phyloP scores from a whole-genome alignment of 495 filamentous ascomycete species.

The Penicillium roqueforti region DNA sequence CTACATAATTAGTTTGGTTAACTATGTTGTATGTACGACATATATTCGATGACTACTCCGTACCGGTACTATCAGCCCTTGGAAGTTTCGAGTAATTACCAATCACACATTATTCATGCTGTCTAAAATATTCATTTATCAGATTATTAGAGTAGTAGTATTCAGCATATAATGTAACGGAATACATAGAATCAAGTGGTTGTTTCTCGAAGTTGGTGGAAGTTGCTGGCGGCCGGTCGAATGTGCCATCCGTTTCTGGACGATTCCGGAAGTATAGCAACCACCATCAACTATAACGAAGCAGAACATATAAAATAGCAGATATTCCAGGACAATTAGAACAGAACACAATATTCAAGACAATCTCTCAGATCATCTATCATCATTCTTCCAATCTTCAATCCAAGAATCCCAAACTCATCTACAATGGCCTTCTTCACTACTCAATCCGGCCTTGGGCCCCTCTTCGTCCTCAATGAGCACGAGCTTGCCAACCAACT shows the following conservation, averaged over 20 bases:
- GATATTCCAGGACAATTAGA: not conserved
- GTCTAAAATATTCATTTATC: not conserved
- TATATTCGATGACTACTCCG: too few species aligned
- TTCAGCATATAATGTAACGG: not conserved
- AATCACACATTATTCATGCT: not conserved
- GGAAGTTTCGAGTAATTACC: constrained; percentile 3
- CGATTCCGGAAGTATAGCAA: constrained; percentile 18
- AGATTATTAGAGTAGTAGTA: not conserved
- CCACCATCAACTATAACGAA: not conserved
- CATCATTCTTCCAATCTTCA: not conserved
- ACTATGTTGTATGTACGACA: too few species aligned
- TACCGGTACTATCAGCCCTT: not conserved
- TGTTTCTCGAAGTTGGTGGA: constrained; percentile 1
- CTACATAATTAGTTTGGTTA: too few species aligned
- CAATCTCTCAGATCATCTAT: not conserved
- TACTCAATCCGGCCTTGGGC: constrained; percentile 53
- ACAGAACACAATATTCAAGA: not conserved
- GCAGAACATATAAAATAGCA: constrained; percentile 2
- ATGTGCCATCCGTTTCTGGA: constrained; percentile 14
- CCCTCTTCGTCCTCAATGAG: constrained; percentile 76
- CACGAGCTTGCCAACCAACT: constrained; percentile 52
- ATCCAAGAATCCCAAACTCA: constrained; percentile 21
- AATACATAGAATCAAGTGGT: not conserved
- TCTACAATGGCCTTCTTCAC: constrained; percentile 70
- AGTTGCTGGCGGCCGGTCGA: constrained; percentile 11